Evolutionary conservation across 257 asterid species (phyloP).

Genomic region (Solanum microdontum): DNA sequence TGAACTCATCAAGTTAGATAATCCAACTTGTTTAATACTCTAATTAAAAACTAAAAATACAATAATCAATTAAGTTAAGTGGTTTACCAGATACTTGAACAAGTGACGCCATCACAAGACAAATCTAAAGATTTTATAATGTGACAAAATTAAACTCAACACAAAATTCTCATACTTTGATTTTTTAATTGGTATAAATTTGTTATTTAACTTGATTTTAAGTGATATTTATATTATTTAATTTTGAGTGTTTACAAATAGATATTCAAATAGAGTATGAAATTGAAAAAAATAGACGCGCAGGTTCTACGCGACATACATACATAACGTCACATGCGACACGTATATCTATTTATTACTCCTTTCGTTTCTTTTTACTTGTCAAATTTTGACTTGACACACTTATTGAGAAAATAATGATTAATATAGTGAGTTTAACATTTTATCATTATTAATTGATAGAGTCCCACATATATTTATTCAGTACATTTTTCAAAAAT

Average conservation of each 20-base stretch:
- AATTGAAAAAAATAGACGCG: no score
- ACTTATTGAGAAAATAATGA: no score
- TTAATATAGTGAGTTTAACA: no score
- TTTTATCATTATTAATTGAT: no score
- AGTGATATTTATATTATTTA: no score
- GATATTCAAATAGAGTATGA: neutral
- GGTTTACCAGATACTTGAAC: neutral
- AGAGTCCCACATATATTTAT: no score
- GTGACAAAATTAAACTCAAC: neutral
- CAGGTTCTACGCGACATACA: neutral
- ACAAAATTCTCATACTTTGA: neutral
- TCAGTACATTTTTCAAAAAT: no score
- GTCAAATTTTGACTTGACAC: neutral
- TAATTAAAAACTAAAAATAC: neutral
- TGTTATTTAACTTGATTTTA: neutral
- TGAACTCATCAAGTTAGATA: neutral
- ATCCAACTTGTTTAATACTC: neutral
- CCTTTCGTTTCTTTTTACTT: no score
- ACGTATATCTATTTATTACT: no score
- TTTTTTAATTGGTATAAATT: neutral
- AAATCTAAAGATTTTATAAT: neutral
- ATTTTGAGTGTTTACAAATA: no score
- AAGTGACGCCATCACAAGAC: neutral
- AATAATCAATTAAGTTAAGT: neutral
- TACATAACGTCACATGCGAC: fast-evolving